Evolutionary conservation across 1,284 basidiomycete species (phyloP).

Genomic region (Ceratorhiza oryzae-sativae): DNA sequence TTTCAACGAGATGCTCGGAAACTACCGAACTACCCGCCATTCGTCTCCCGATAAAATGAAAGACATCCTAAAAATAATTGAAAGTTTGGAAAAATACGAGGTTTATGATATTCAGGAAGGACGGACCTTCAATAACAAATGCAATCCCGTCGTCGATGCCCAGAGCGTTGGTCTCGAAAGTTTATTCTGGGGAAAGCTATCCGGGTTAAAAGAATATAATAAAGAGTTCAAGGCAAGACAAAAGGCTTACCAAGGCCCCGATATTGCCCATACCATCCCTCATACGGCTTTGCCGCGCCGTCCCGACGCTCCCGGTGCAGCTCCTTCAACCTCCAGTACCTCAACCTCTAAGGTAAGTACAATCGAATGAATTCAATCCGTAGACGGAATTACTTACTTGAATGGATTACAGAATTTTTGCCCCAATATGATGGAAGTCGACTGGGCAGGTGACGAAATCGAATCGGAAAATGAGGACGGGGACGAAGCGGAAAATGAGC

Average conservation of each 20-base stretch:
- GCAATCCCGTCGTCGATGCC: neutral
- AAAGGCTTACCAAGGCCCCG: neutral
- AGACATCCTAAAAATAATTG: neutral
- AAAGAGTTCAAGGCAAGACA: neutral
- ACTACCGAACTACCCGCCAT: constrained; percentile 49
- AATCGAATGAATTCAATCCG: too few species aligned
- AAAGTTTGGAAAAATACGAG: neutral
- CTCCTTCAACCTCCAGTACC: neutral
- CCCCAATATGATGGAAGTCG: neutral
- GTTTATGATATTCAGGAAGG: neutral
- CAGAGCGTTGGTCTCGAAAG: neutral
- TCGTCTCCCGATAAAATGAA: constrained; percentile 46
- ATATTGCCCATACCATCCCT: neutral
- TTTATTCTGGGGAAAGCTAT: neutral
- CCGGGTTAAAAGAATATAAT: neutral
- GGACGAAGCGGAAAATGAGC: neutral
- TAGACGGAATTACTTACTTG: neutral
- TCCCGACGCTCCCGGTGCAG: neutral
- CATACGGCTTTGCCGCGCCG: neutral
- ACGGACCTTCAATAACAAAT: neutral
- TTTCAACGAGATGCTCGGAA: constrained; percentile 49
- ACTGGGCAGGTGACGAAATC: neutral
- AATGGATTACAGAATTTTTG: neutral
- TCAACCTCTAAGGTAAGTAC: too few species aligned
- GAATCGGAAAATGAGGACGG: neutral